phyloP scores from a whole-genome alignment of 2,329 filamentous ascomycete genomes.

The Fusarium luffae region DNA sequence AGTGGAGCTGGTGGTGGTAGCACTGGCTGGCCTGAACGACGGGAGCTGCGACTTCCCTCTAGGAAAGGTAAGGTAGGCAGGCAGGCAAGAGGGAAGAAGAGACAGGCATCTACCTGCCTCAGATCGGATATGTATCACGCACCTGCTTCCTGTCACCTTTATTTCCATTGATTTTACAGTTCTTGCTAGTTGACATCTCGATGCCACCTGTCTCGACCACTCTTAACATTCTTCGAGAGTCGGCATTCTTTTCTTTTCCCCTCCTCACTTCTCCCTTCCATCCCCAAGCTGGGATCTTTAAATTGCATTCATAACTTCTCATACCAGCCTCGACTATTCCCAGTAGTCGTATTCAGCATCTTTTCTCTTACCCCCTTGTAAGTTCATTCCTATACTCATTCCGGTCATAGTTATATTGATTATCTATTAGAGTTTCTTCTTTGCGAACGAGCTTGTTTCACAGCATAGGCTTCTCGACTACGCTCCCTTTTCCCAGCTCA shows the following conservation, averaged over 20 bases:
- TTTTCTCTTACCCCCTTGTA: slow-evolving; percentile 13
- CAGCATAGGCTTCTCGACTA: slow-evolving; percentile 21
- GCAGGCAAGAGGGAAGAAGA: not conserved
- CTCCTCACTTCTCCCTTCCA: slow-evolving; percentile 8
- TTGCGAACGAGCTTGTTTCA: slow-evolving; percentile 21
- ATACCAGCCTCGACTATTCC: not conserved
- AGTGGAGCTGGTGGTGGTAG: slow-evolving; percentile 30
- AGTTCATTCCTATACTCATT: slow-evolving; percentile 29
- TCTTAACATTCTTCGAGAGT: slow-evolving; percentile 3
- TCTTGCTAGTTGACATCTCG: slow-evolving; percentile 4
- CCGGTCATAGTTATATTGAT: slow-evolving; percentile 12
- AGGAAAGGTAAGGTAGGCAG: not conserved
- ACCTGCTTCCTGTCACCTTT: slow-evolving; percentile 1
- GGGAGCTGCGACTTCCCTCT: slow-evolving; percentile 13
- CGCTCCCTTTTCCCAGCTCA: slow-evolving; percentile 25
- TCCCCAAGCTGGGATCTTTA: slow-evolving; percentile 21
- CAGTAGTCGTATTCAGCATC: not conserved
- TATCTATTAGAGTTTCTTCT: slow-evolving; percentile 12
- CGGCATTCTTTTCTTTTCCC: slow-evolving; percentile 1
- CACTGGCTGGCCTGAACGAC: slow-evolving; percentile 9
- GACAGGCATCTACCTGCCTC: slow-evolving; percentile 4
- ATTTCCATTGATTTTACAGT: not conserved
- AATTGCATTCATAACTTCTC: slow-evolving; percentile 26
- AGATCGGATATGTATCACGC: slow-evolving; percentile 1
- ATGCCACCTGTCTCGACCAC: slow-evolving; percentile 19